Conservation (phyloP, 345 rosid genomes). For the Brassica cretica region DNA sequence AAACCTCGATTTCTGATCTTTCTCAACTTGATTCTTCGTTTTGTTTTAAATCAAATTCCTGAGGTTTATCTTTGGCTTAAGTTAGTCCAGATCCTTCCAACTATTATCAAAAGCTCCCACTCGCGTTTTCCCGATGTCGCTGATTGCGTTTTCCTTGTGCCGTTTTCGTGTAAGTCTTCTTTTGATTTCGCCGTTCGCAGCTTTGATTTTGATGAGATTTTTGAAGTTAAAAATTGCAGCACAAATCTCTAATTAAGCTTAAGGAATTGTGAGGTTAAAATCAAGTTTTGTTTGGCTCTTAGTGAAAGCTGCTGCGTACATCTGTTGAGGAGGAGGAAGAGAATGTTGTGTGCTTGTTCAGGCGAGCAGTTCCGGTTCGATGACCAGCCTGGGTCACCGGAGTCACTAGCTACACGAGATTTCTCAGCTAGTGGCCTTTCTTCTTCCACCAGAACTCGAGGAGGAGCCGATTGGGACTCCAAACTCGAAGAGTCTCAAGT, state of each 20-base stretch:
- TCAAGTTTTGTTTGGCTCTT: background rate
- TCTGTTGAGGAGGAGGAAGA: conserved; percentile 29
- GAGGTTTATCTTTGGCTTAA: background rate
- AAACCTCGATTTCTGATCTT: conserved; percentile 29
- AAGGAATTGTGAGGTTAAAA: too few species aligned
- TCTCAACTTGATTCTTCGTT: background rate
- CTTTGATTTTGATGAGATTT: background rate
- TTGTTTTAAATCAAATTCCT: background rate
- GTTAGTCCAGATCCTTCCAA: background rate
- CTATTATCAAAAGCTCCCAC: background rate
- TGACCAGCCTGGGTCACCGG: conserved; percentile 87
- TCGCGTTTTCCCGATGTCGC: too few species aligned
- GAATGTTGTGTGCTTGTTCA: conserved; percentile 95
- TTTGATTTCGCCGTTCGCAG: too few species aligned
- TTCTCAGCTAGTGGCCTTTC: conserved; percentile 88
- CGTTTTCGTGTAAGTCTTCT: too few species aligned
- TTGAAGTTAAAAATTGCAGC: background rate
- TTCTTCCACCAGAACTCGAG: conserved; percentile 60
- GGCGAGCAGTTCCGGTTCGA: conserved; percentile 92
- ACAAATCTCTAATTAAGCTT: too few species aligned
- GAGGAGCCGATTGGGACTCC: conserved; percentile 75
- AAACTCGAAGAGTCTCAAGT: conserved; percentile 77
- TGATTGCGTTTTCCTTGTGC: too few species aligned
- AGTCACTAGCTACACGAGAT: conserved; percentile 88
- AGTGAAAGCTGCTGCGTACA: conserved; percentile 21